phyloP scores from a whole-genome alignment of 345 rosid genomes.

The Populus deltoides region DNA sequence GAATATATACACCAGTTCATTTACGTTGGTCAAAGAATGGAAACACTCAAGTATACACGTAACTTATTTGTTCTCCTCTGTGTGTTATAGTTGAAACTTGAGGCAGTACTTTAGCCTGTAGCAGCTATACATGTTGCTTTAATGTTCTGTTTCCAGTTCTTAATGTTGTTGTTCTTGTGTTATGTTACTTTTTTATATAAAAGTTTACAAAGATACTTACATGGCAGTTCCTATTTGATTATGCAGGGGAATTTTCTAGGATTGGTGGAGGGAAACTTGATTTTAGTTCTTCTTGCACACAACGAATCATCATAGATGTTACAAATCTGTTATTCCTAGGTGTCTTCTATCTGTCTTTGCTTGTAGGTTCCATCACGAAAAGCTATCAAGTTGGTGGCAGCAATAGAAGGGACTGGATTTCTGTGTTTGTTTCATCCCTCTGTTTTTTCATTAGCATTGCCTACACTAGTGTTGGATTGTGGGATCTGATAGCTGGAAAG shows the following conservation, averaged over 20 bases:
- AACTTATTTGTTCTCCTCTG: too few species aligned
- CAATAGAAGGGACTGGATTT: conserved; percentile 42
- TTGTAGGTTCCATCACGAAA: conserved; percentile 30
- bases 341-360: conserved; percentile 51
- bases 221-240: neutral
- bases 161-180: too few species aligned
- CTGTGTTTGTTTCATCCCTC: conserved; percentile 35
- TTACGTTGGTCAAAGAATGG: too few species aligned
- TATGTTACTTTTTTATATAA: too few species aligned
- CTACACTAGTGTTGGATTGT: conserved; percentile 37
- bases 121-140: too few species aligned
- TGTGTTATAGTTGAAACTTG: too few species aligned
- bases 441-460: conserved; percentile 45
- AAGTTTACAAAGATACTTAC: too few species aligned
- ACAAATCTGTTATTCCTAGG: conserved; percentile 51
- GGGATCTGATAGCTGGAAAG: conserved; percentile 25
- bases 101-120: too few species aligned
- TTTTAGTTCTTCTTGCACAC: conserved; percentile 47
- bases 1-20: too few species aligned
- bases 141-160: too few species aligned
- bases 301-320: conserved; percentile 51
- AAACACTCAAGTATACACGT: too few species aligned
- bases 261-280: conserved; percentile 46
- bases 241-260: conserved; percentile 52
- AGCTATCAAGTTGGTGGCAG: neutral